phyloP scores from a whole-genome alignment of 768 basidiomycete genomes.

The Calocera cornea region DNA sequence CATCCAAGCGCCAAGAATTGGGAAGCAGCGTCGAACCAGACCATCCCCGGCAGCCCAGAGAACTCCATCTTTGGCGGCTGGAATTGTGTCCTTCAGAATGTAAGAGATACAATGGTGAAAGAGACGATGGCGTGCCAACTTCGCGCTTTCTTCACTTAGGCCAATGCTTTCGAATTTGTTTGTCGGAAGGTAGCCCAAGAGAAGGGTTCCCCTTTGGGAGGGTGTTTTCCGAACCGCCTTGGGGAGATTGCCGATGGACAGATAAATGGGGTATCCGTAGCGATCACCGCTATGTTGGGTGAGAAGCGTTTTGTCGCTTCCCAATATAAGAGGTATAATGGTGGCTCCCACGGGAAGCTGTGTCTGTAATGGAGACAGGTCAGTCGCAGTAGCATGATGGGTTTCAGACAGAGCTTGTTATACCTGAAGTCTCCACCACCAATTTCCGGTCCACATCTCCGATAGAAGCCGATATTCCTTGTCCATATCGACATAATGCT shows the following conservation, averaged over 20 bases:
- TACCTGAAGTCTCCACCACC: not conserved
- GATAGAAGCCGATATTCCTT: not conserved
- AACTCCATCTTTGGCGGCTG: constrained; percentile 23
- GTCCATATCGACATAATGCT: constrained; percentile 9
- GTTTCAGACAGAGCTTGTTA: not conserved
- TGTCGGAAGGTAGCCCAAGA: constrained; percentile 32
- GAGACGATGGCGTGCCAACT: constrained; percentile 27
- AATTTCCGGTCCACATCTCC: constrained; percentile 3
- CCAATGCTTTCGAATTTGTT: constrained; percentile 22
- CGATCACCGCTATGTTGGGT: constrained; percentile 23
- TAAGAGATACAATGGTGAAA: constrained; percentile 29
- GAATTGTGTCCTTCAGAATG: constrained; percentile 24
- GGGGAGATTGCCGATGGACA: constrained; percentile 25
- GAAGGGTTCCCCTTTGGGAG: constrained; percentile 23
- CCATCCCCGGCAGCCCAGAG: constrained; percentile 25
- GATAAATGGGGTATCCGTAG: constrained; percentile 23
- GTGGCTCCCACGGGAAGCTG: constrained; percentile 12
- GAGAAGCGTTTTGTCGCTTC: constrained; percentile 27
- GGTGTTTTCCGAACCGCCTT: constrained; percentile 26
- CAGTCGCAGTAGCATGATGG: too few species aligned
- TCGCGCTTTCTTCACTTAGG: constrained; percentile 28
- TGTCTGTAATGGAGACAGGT: not conserved
- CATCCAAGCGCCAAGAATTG: constrained; percentile 15
- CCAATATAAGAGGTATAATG: constrained; percentile 21
- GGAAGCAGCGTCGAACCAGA: constrained; percentile 28